These are phyloP conservation scores for Brettanomyces bruxellensis DNA, from an alignment of 805 yeast genomes.

Conservation along the genomic window DNA sequence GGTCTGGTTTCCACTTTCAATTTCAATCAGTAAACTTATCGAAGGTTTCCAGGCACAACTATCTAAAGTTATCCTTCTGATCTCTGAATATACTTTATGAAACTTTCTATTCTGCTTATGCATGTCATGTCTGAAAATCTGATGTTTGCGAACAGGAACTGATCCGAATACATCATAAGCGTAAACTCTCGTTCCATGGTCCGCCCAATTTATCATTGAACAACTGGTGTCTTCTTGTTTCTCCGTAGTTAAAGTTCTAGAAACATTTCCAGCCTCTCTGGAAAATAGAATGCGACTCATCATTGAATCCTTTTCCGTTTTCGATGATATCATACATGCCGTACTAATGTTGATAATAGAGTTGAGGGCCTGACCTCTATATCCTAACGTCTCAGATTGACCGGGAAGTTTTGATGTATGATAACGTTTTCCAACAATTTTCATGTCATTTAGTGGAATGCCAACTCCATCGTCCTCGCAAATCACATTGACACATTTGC, in stretches of 20 bases:
- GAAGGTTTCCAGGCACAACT: not conserved
- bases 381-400: conserved; percentile 44
- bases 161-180: conserved; percentile 1
- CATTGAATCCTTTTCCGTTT: not conserved
- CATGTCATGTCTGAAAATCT: not conserved
- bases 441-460: conserved; percentile 39
- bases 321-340: conserved; percentile 14
- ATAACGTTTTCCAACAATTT: conserved; percentile 35
- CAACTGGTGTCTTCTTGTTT: no score
- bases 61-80: not conserved
- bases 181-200: not conserved
- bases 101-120: not conserved
- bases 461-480: conserved; percentile 73
- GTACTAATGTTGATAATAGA: conserved; percentile 47
- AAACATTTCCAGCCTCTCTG: no score
- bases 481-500: conserved; percentile 17
- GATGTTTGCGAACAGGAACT: not conserved
- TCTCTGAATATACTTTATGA: not conserved
- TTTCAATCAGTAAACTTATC: not conserved
- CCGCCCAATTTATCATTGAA: no score
- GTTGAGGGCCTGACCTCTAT: conserved; percentile 63
- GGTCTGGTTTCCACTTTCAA: not conserved
- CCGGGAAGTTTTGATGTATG: conserved; percentile 46
- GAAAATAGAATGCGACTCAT: no score
- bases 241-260: no score